Evolutionary conservation across 331 rosid species (phyloP).

Genomic region (Phaseolus coccineus): DNA sequence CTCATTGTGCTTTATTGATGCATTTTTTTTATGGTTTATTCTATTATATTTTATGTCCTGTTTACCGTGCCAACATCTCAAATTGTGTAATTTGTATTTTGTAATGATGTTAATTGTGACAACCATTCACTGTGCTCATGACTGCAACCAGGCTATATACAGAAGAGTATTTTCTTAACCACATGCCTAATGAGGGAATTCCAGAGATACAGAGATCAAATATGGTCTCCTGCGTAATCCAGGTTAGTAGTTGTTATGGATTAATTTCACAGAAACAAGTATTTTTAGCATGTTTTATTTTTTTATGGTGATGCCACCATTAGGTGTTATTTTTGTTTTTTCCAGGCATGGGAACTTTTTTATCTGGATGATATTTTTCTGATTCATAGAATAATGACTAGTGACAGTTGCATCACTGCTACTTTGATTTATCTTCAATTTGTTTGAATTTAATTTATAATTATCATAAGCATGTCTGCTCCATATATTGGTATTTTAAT

Average conservation of each 20-base stretch:
- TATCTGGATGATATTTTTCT: slow-evolving; percentile 18
- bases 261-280: slow-evolving; percentile 26
- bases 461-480: neutral
- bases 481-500: neutral
- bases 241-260: slow-evolving; percentile 52
- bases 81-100: slow-evolving; percentile 38
- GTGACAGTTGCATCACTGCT: slow-evolving; percentile 27
- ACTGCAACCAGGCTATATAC: slow-evolving; percentile 75
- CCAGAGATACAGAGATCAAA: slow-evolving; percentile 97
- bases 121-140: slow-evolving; percentile 32
- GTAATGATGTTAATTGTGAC: slow-evolving; percentile 16
- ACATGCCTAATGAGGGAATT: slow-evolving; percentile 85
- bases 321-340: slow-evolving; percentile 23
- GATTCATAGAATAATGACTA: slow-evolving; percentile 35
- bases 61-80: slow-evolving; percentile 1
- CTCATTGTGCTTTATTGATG: neutral
- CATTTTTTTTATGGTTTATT: slow-evolving; percentile 21
- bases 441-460: slow-evolving; percentile 19
- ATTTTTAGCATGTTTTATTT: neutral
- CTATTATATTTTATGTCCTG: slow-evolving; percentile 9
- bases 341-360: slow-evolving; percentile 20
- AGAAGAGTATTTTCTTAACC: slow-evolving; percentile 84
- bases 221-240: slow-evolving; percentile 92
- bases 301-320: neutral
- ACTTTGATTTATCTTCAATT: slow-evolving; percentile 23